Evolutionary conservation across 768 basidiomycete genomes (phyloP), one percentile per base, ranked within the genome.

Genomic region (Cantharellus cinnabarinus): DNA sequence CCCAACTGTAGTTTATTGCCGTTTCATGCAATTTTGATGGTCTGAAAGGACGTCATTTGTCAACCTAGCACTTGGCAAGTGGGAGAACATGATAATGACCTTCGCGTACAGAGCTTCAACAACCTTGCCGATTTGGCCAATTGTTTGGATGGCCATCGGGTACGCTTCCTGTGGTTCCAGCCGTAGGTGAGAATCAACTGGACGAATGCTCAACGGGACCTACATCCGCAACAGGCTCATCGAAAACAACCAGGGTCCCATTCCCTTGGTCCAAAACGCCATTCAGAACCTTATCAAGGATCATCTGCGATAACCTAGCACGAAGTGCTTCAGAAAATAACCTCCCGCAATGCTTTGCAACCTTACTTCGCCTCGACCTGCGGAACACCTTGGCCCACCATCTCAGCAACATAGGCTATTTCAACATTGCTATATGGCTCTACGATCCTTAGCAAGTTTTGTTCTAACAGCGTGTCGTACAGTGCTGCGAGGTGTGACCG

Each of bases 251-350:
- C 55, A 97, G 71, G 66, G 90, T 91, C 0, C 91, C 91, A 2
- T 88, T 78, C 37, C 89, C 90, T 68, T 98, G 94, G 68, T 98
- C 94, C n/a, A 99, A 76, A 1, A 99, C 91, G 3, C 94, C 94
- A 62, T 89, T 79, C 63, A 98, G 79, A 2, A 93, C 80, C 65
- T 93, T 93, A 71, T 97, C 94, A 42, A 97, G 73, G 62, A 98
- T 99, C 94, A 99, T 98, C 68, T 99, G 94, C 39, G 87, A 90
- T 37, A 98, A 72, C 68, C 93, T 94, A 64, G 3, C 2, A 29
- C 20, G 20, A 5, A 40, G 40, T 15, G 29, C 7, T 40, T 14
- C 14, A 20, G 35, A n/a, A 58, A 10, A 20, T 10, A 37, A 37
- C 2, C 7, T 58, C 29, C 34, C 10, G 2, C 4, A 14, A 54